These are phyloP conservation scores for Cyberlindnera xylosilytica DNA, from an alignment of 805 yeast species.

Conservation along the genomic window DNA sequence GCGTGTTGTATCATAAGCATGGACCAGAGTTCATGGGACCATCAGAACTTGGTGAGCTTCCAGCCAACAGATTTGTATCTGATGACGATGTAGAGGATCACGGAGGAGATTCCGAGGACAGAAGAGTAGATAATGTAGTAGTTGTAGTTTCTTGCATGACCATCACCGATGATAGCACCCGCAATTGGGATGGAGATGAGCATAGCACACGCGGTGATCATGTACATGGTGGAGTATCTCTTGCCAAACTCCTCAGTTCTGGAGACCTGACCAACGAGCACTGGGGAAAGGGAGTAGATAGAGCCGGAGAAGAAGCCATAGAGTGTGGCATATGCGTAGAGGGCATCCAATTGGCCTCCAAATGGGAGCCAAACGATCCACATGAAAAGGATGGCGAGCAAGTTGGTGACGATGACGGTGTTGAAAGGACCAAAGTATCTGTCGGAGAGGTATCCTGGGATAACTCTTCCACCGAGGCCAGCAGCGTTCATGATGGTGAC, in stretches of 20 bases:
- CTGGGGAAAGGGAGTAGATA: slow-evolving; percentile 54
- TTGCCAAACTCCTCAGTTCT: slow-evolving; percentile 52
- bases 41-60: slow-evolving; percentile 33
- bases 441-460: slow-evolving; percentile 46
- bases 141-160: slow-evolving; percentile 33
- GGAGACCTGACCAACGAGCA: slow-evolving; percentile 57
- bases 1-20: no score
- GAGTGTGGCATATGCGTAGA: slow-evolving; percentile 43
- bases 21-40: no score
- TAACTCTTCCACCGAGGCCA: slow-evolving; percentile 43
- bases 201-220: slow-evolving; percentile 50
- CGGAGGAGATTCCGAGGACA: slow-evolving; percentile 36
- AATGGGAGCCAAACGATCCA: slow-evolving; percentile 41
- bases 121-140: slow-evolving; percentile 45
- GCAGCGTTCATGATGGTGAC: slow-evolving; percentile 45
- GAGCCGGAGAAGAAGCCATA: slow-evolving; percentile 59
- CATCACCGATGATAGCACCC: slow-evolving; percentile 42
- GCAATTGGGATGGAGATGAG: slow-evolving; percentile 49
- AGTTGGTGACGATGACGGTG: slow-evolving; percentile 38
- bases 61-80: slow-evolving; percentile 44
- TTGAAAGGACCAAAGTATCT: slow-evolving; percentile 49
- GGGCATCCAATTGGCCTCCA: slow-evolving; percentile 33
- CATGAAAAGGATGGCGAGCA: slow-evolving; percentile 22
- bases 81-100: slow-evolving; percentile 36
- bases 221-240: slow-evolving; percentile 55